Evolutionary conservation across 371 early-diverging fungal species (phyloP), one percentile per base, ranked within the genome.

Genomic region (Mortierella sp.): DNA sequence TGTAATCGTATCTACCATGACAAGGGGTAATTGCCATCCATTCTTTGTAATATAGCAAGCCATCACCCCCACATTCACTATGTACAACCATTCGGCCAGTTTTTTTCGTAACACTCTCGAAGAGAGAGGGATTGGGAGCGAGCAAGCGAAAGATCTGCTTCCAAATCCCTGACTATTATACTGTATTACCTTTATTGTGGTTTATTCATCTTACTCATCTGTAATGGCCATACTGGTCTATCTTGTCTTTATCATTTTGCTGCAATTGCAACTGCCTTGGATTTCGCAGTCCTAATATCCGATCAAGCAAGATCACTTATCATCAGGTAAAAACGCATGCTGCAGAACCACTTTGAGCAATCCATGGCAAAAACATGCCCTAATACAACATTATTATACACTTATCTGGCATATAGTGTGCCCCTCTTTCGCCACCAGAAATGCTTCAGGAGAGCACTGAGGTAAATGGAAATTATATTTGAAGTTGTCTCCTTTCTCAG

Each of bases 361-460:
- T 7, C 26, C n/a, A n/a, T 23, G 23, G 22, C 29, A 28, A 29
- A 26, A 19, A 17, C 28, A 10, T 56, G 19, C 29, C 19, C 57
- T 57, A 57, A 57, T 32, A 32, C 34, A 31, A 35, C 40, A 13
- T 60, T 34, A 32, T 19, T 58, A 34, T 31, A 35, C 40, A 13
- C 40, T 40, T 10, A 15, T 15, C 15, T 40, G 40, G n/a, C 9
- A 9, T n/a, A 35, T 37, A 56, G 58, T 57, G 58, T 31, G 9
- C 31, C 49, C 59, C 49, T 32, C 56, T 31, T 0, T 58, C 66
- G 10, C 58, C 66, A 58, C 58, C 45, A 34, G 66, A 66, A 49
- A 23, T 66, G 37, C 66, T 66, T 37, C 66, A 51, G 49, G 66
- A 58, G 66, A 66, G 66, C 66, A 66, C 47, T 13, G 66, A 66